Evolutionary conservation across 805 yeast species (phyloP).

Genomic region (Spathaspora passalidarum): DNA sequence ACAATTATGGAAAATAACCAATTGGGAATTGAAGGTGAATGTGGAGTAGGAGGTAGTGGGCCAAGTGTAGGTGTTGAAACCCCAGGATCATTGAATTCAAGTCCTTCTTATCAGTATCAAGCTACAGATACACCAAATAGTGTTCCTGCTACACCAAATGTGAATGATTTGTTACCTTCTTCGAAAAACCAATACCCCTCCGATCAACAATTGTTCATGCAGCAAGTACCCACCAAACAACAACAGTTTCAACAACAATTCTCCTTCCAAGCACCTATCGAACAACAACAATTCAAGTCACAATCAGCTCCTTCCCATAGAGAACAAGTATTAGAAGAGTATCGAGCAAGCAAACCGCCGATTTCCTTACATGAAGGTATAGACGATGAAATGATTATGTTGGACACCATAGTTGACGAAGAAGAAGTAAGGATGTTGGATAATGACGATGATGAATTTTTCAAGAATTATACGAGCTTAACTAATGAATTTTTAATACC

Average conservation of each 20-base stretch:
- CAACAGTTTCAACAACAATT: neutral
- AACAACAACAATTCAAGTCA: neutral
- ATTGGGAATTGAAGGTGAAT: neutral
- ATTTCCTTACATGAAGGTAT: conserved; percentile 8
- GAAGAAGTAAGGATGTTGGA: neutral
- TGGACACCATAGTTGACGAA: conserved; percentile 3
- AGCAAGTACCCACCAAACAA: neutral
- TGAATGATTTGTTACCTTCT: conserved; percentile 11
- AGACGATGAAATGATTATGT: conserved; percentile 9
- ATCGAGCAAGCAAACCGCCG: conserved; percentile 9
- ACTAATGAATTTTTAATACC: conserved; percentile 4
- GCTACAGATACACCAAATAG: conserved; percentile 3
- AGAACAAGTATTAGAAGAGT: conserved; percentile 5
- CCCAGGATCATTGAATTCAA: conserved; percentile 8
- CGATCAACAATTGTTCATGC: neutral
- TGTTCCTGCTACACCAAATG: conserved; percentile 13
- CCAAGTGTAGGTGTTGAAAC: conserved; percentile 1
- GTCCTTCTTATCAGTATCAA: conserved; percentile 6
- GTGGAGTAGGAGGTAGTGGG: neutral
- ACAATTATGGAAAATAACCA: conserved; percentile 1
- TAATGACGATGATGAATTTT: conserved; percentile 7
- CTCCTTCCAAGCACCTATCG: neutral
- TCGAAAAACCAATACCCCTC: neutral
- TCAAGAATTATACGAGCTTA: conserved; percentile 8
- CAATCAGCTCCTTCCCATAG: neutral